Evolutionary conservation across 805 yeast genomes (phyloP), one percentile per base, ranked within the genome.

Genomic region (Metschnikowia bowlesiae): DNA sequence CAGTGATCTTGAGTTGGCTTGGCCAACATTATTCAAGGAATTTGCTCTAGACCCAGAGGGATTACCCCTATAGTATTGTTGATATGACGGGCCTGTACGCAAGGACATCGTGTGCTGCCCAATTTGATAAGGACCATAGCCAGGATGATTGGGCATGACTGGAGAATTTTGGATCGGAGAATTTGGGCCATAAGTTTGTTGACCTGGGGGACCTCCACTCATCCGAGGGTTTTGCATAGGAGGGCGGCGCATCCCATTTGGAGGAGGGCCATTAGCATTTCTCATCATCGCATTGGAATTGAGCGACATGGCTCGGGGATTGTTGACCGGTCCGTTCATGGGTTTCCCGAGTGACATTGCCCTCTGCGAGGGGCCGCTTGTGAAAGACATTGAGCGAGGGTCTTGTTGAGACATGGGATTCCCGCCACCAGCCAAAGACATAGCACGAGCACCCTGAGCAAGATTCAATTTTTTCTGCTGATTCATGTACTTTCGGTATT

Each of bases 401-500:
- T 56, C 58, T 13, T 50, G 50, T 28, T 49, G 42, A 39, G 53
- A 51, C 68, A 63, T 66, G 37, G 68, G 75, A 54, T 58, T 68
- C 4, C 56, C 63, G 44, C 69, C 71, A 2, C 72, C 66, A 35
- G 65, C 70, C 59, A 73, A 62, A 13, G 75, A 65, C 69, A 66
- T 73, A 7, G 78, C 75, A 39, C 77, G 63, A 1, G 83, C 79
- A 44, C 80, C 72, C 9, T 70, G 69, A 14, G 71, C 71, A 56
- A 75, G 62, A 18, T 80, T 79, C 62, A 76, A 60, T 61, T 87
- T 87, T 70, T 82, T 85, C 62, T 82, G 84, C 4, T 80, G 82
- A 44, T 84, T 82, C 76, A 83, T 75, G 56, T 79, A 84, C 57
- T 85, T 86, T 57, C 95, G 72, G 62, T 87, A 87, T 54, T 84